phyloP scores from a whole-genome alignment of 257 asterid genomes.

The Primulina tabacum region DNA sequence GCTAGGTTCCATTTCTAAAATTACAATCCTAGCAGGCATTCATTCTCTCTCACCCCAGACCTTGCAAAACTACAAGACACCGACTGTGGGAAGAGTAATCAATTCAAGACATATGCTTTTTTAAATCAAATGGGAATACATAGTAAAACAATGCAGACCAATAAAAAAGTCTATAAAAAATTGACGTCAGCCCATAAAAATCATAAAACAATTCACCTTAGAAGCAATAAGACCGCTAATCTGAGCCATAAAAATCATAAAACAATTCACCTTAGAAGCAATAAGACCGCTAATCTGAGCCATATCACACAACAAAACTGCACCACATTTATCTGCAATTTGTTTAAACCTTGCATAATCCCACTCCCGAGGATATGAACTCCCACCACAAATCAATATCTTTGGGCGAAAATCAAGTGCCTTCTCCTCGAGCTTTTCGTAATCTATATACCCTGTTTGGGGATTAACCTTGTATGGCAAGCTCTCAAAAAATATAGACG shows the following conservation, averaged over 20 bases:
- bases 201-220: constrained; percentile 41
- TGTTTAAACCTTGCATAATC: constrained; percentile 72
- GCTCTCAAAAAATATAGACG: constrained; percentile 81
- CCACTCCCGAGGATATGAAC: constrained; percentile 90
- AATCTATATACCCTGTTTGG: constrained; percentile 75
- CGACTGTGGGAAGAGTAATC: neutral
- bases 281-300: constrained; percentile 89
- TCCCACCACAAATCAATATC: constrained; percentile 89
- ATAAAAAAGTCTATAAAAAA: neutral
- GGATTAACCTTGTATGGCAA: constrained; percentile 77
- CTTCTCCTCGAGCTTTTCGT: constrained; percentile 80
- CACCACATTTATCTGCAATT: constrained; percentile 87
- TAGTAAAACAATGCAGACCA: neutral
- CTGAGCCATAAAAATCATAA: constrained; percentile 66
- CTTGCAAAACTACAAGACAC: neutral
- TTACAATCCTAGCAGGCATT: neutral
- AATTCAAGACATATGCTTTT: neutral
- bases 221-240: constrained; percentile 91
- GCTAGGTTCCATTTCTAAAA: neutral
- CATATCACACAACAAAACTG: constrained; percentile 82
- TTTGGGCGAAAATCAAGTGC: constrained; percentile 88
- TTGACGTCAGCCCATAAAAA: neutral
- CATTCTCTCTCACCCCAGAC: neutral
- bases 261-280: constrained; percentile 70
- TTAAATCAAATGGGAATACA: neutral